phyloP scores from a whole-genome alignment of 768 basidiomycete species.

The Kwoniella europaea region DNA sequence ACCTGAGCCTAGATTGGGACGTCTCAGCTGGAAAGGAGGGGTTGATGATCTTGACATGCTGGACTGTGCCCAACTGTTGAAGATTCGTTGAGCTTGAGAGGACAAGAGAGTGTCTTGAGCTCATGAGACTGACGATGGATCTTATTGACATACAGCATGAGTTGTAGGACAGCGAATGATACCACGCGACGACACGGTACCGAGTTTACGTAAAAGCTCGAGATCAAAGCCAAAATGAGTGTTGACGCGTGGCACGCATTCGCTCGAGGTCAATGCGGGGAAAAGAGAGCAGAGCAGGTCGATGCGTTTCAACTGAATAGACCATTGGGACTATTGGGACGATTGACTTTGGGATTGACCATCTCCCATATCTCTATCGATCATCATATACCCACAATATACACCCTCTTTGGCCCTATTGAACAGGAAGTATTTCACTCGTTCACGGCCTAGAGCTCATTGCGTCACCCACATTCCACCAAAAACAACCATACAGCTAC shows the following conservation, averaged over 20 bases:
- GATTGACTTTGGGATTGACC: not conserved
- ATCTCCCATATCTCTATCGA: not conserved
- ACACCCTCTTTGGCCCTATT: not conserved
- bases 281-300: constrained; percentile 9
- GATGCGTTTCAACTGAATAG: constrained; percentile 20
- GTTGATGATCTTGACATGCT: constrained; percentile 23
- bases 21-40: constrained; percentile 19
- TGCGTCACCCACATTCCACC: too few species aligned
- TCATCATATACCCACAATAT: not conserved
- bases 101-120: not conserved
- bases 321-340: not conserved
- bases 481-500: not conserved
- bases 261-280: constrained; percentile 10
- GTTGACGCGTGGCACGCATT: constrained; percentile 7
- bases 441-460: not conserved
- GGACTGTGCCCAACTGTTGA: not conserved
- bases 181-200: constrained; percentile 1
- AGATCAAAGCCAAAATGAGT: not conserved
- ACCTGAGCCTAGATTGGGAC: constrained; percentile 10
- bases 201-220: not conserved
- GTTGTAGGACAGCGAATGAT: not conserved
- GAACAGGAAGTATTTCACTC: too few species aligned
- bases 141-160: not conserved
- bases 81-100: not conserved
- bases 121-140: not conserved